Evolutionary conservation across 2,329 filamentous ascomycete genomes (phyloP), one percentile per base, ranked within the genome.

Genomic region (Chrysoporthe cubensis): DNA sequence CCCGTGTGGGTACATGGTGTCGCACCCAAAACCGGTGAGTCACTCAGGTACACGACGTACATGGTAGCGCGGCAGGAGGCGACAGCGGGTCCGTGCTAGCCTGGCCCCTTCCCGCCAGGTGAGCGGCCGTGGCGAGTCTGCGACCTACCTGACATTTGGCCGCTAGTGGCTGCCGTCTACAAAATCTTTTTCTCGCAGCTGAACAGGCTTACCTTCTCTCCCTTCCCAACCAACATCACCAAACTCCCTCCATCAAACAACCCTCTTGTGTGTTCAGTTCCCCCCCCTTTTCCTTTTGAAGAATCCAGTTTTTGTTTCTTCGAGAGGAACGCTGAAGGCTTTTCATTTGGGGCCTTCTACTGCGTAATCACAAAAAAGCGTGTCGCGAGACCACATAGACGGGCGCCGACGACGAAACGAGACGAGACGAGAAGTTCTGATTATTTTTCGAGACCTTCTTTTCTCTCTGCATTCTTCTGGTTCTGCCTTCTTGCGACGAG

Each of bases 201-300:
- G 62, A 66, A 32, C 56, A 64, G 65, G 63, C 59, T 65, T 66
- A 46, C 65, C 67, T 71, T 69, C 71, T 71, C 71, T 67, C 70
- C 71, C 74, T 73, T 72, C 66, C 71, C 70, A 64, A 69, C 70
- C 71, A 70, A 76, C 74, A 74, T 78, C 71, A 70, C 72, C 70
- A 43, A 40, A 3, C 68, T 21, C 48, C 69, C 68, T 57, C 26
- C 61, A 52, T 72, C 56, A 64, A 70, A 70, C 72, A 64, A 66
- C 66, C 74, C 73, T 71, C 68, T 70, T 73, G 73, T 72, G 72
- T 71, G 75, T 76, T 77, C 69, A 66, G 70, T 72, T 73, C 76
- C 80, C 78, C 78, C 78, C 79, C 76, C 73, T 77, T 80, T 80
- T 77, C 76, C 79, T 82, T 81, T 79, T 76, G 78, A 83, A 82